Evolutionary conservation across 345 rosid species (phyloP).

Genomic region (Bruguiera parviflora): DNA sequence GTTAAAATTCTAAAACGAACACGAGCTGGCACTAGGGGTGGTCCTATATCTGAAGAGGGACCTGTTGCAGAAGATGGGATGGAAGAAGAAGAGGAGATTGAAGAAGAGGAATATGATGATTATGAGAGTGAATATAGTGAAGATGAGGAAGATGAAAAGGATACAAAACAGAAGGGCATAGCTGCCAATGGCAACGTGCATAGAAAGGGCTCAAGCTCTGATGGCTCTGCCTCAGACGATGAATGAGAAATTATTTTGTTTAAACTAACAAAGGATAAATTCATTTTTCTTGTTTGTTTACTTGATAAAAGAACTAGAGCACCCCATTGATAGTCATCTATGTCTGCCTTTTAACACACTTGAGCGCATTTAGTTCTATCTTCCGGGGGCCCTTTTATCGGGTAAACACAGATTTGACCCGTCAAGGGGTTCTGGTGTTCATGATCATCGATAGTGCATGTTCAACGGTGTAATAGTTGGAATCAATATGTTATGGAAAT

Average conservation of each 20-base stretch:
- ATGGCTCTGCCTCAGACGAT: conserved; percentile 69
- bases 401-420: background rate
- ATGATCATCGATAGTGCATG: no score
- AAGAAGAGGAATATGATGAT: conserved; percentile 86
- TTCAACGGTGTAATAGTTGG: background rate
- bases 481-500: background rate
- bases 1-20: conserved; percentile 82
- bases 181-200: conserved; percentile 50
- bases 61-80: conserved; percentile 68
- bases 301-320: background rate
- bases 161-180: conserved; percentile 53
- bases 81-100: conserved; percentile 91
- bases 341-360: background rate
- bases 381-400: background rate
- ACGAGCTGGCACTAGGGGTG: conserved; percentile 74
- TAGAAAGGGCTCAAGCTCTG: conserved; percentile 56
- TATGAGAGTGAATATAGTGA: conserved; percentile 93
- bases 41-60: conserved; percentile 63
- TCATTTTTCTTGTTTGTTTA: background rate
- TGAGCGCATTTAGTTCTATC: background rate
- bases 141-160: conserved; percentile 75
- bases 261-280: conserved; percentile 7
- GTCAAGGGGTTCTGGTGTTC: background rate
- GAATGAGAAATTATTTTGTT: conserved; percentile 41
- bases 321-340: background rate